Conservation (phyloP, 2,329 filamentous ascomycete species). For the Coniochaeta pulveracea region DNA sequence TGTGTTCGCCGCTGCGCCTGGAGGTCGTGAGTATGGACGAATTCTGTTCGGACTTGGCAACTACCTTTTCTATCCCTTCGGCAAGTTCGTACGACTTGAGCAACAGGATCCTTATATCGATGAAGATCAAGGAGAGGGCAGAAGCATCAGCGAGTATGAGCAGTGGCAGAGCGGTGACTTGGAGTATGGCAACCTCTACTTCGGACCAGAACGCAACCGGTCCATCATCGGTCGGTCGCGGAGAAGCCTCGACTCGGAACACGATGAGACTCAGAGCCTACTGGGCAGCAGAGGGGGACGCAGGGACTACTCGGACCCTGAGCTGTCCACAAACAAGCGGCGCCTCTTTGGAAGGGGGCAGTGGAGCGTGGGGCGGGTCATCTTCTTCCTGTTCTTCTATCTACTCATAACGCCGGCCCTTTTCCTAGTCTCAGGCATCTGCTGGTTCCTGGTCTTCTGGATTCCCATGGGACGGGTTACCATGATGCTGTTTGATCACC, state of each 20-base stretch:
- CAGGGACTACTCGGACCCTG: conserved; percentile 21
- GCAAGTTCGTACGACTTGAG: conserved; percentile 86
- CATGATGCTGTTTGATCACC: conserved; percentile 77
- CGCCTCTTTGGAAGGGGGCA: conserved; percentile 88
- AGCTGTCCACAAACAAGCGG: conserved; percentile 50
- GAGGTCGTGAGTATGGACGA: conserved; percentile 74
- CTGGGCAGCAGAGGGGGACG: conserved; percentile 50
- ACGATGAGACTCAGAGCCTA: conserved; percentile 81
- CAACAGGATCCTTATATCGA: conserved; percentile 90
- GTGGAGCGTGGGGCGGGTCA: conserved; percentile 88
- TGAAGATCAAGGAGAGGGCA: conserved; percentile 89
- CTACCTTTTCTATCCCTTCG: conserved; percentile 93
- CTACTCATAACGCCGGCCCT: conserved; percentile 78
- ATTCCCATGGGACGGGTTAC: conserved; percentile 98
- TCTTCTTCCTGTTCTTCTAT: conserved; percentile 97
- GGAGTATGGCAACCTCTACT: conserved; percentile 91
- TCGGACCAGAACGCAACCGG: conserved; percentile 67
- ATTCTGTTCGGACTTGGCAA: conserved; percentile 74
- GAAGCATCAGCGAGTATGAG: conserved; percentile 97
- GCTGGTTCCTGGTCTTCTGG: conserved; percentile 94
- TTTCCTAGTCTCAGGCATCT: conserved; percentile 75
- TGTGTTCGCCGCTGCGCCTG: conserved; percentile 65
- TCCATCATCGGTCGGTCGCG: conserved; percentile 80
- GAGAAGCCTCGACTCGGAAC: conserved; percentile 74
- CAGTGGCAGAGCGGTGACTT: conserved; percentile 98